These are phyloP conservation scores for Daucus carota DNA, from an alignment of 129 eudicot genomes.

Conservation along the genomic window DNA sequence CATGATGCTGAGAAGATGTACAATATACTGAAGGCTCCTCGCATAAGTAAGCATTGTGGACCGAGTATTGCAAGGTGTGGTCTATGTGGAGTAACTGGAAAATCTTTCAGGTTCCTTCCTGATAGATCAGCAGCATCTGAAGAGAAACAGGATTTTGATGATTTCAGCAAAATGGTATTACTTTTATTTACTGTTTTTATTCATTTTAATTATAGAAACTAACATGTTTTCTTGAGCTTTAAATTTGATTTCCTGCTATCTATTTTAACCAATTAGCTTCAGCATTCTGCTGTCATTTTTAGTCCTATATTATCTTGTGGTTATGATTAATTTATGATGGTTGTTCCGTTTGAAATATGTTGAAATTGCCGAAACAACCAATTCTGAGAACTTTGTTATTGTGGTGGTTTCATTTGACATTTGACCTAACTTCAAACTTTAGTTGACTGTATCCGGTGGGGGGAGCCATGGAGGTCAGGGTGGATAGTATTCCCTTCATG, in stretches of 20 bases:
- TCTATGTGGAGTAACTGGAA: slow-evolving; percentile 50
- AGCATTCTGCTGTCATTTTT: neutral
- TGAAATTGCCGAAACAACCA: neutral
- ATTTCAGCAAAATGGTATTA: slow-evolving; percentile 46
- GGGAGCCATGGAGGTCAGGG: neutral
- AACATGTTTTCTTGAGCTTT: neutral
- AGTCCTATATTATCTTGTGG: neutral
- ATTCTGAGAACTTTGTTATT: neutral
- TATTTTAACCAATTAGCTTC: neutral
- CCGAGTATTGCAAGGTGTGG: slow-evolving; percentile 40
- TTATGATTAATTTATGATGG: neutral
- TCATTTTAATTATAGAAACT: neutral
- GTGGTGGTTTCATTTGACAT: neutral
- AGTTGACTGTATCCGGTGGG: neutral
- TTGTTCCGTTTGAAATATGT: neutral
- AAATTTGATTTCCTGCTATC: neutral
- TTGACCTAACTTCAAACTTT: neutral
- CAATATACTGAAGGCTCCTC: slow-evolving; percentile 41
- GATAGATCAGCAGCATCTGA: slow-evolving; percentile 27
- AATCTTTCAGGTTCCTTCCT: slow-evolving; percentile 36
- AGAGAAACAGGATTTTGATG: slow-evolving; percentile 31
- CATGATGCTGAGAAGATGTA: slow-evolving; percentile 68
- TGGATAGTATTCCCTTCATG: neutral
- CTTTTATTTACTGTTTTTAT: neutral
- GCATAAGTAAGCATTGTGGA: slow-evolving; percentile 29